phyloP scores from a whole-genome alignment of 805 yeast genomes.

The Yamadazyma ubonensis region DNA sequence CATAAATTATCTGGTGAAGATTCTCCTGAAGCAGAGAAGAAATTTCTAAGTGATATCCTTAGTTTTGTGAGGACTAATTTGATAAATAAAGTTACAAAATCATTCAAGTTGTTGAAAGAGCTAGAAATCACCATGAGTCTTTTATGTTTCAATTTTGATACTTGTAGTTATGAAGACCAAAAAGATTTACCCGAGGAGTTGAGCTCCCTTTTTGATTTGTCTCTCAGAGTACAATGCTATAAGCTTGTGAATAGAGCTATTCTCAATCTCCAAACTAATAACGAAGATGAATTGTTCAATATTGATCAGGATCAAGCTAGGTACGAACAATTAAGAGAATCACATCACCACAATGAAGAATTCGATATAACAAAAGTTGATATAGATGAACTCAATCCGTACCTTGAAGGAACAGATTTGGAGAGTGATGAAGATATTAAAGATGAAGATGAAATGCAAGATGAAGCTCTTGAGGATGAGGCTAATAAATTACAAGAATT shows the following conservation, averaged over 20 bases:
- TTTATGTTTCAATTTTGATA: slow-evolving; percentile 51
- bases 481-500: slow-evolving; percentile 21
- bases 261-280: slow-evolving; percentile 31
- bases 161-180: slow-evolving; percentile 33
- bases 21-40: slow-evolving; percentile 26
- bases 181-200: slow-evolving; percentile 54
- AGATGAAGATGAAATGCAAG: not conserved
- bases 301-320: slow-evolving; percentile 19
- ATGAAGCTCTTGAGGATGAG: slow-evolving; percentile 22
- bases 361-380: not conserved
- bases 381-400: not conserved
- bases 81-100: slow-evolving; percentile 59
- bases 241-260: slow-evolving; percentile 68
- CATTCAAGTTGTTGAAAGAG: slow-evolving; percentile 61
- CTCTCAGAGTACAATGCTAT: slow-evolving; percentile 64
- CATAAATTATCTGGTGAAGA: slow-evolving; percentile 29
- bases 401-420: slow-evolving; percentile 1
- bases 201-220: slow-evolving; percentile 54
- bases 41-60: slow-evolving; percentile 55
- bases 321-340: slow-evolving; percentile 13
- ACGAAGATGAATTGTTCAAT: slow-evolving; percentile 22
- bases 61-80: slow-evolving; percentile 61
- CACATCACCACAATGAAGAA: not conserved
- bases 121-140: slow-evolving; percentile 84
- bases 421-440: slow-evolving; percentile 16